Base-by-base conservation (phyloP, 1,139 yeast species). In the Debaryomyces psychrophilus region DNA sequence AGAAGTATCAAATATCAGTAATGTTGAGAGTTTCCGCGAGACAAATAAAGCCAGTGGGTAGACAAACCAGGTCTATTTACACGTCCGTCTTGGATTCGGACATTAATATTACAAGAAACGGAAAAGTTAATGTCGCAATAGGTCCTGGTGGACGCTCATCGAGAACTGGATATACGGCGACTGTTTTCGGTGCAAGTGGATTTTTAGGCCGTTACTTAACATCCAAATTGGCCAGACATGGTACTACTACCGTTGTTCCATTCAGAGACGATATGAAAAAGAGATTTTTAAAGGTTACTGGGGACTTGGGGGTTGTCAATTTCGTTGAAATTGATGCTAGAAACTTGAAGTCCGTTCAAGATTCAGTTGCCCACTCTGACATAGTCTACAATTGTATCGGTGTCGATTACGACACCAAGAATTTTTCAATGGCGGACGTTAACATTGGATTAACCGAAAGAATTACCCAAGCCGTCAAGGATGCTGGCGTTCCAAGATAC, bases 91-190 rank as follows among this genome's bases (percentile, higher is more conserved):
- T 75, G 53, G 77, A 71, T 37, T 68, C 73, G 12, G 96, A 89
- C 64, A 72, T 89, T 59, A 85, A 86, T 68, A 83, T 89, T 65
- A 85, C 95, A 50, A 77, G 83, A 55, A 74, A 77, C 47, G 96
- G 96, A 31, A 87, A 89, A 62, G 85, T 90, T 37, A 77, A 83
- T 57, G 65, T 86, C 44, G 67, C 87, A 18, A 76, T 76, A 34
- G 96, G 96, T 50, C 70, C 82, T 43, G 95, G 95, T 38, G 96
- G 96, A 35, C 79, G 90, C 52, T 86, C 95, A 8, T 88, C 96
- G 31, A 79, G 95, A 72, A 85, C 93, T n/a, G 96, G 96, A 2
- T 87, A 83, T 69, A 87, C 93, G 5, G 96, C 93, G 25, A 88
- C 96, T 5, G 93, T 89, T 3, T 89, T 89, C 60, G 96, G 96